Evolutionary conservation across 129 eudicot genomes (phyloP).

Genomic region (Flaveria sonorensis): DNA sequence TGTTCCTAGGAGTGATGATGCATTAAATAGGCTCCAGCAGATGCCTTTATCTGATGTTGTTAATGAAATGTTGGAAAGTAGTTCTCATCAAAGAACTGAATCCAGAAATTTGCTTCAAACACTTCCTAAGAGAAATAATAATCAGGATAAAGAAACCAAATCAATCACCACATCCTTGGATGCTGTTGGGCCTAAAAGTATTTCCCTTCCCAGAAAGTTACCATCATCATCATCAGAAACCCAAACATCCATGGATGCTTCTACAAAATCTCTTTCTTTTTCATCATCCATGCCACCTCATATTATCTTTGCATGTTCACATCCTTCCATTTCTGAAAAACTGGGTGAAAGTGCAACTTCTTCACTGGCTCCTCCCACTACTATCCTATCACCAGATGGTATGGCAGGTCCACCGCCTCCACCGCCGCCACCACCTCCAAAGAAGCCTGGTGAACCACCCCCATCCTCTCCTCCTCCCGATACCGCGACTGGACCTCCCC

Average conservation of each 20-base stretch:
- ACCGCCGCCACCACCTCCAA: slow-evolving; percentile 34
- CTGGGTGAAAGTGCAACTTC: slow-evolving; percentile 13
- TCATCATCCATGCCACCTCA: slow-evolving; percentile 31
- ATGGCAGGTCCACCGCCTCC: slow-evolving; percentile 26
- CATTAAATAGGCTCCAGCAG: slow-evolving; percentile 56
- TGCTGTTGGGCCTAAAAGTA: slow-evolving; percentile 30
- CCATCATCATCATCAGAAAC: slow-evolving; percentile 14
- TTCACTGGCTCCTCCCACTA: slow-evolving; percentile 25
- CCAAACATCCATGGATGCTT: slow-evolving; percentile 17
- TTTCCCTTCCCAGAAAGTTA: slow-evolving; percentile 19
- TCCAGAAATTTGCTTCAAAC: slow-evolving; percentile 31
- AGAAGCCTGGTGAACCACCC: slow-evolving; percentile 18
- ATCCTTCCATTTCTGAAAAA: slow-evolving; percentile 32
- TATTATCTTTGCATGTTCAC: slow-evolving; percentile 37
- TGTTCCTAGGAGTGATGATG: slow-evolving; percentile 65
- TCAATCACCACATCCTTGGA: neutral
- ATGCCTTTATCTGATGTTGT: slow-evolving; percentile 45
- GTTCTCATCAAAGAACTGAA: slow-evolving; percentile 38
- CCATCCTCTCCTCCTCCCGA: slow-evolving; percentile 33
- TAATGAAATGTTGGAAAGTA: slow-evolving; percentile 44
- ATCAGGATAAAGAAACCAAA: slow-evolving; percentile 26
- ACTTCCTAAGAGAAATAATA: slow-evolving; percentile 27
- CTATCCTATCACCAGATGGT: slow-evolving; percentile 13
- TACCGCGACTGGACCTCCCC: slow-evolving; percentile 25
- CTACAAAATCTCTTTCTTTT: slow-evolving; percentile 11